These are phyloP conservation scores for Lepidium aucheri DNA, from an alignment of 345 rosid species.

Conservation along the genomic window DNA sequence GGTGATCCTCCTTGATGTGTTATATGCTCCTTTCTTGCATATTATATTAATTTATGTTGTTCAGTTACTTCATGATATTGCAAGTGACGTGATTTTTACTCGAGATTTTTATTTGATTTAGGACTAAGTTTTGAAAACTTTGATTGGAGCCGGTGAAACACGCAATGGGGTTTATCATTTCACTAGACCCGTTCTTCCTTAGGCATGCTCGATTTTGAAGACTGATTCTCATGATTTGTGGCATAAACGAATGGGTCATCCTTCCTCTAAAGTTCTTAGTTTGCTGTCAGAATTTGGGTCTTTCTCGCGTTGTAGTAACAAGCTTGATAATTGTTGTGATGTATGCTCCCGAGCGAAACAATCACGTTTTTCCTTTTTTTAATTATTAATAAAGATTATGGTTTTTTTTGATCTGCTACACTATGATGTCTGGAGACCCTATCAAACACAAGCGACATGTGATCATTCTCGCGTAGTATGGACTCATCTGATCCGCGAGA, in stretches of 20 bases:
- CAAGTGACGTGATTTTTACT: background rate
- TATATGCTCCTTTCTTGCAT: background rate
- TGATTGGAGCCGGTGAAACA: background rate
- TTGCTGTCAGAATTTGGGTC: background rate
- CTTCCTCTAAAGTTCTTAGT: background rate
- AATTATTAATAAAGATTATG: background rate
- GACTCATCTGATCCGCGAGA: no score
- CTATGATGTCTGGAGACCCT: no score
- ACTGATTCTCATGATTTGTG: background rate
- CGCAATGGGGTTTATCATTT: background rate
- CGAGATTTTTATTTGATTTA: background rate
- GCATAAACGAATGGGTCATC: background rate
- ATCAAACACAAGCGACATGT: no score
- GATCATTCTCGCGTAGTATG: no score
- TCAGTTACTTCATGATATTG: background rate
- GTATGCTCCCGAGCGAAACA: background rate
- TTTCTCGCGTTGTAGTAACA: background rate
- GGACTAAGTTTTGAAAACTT: no score
- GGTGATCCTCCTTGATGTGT: background rate
- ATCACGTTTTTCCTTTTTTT: background rate
- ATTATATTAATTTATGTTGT: background rate
- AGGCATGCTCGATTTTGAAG: background rate
- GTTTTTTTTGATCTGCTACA: background rate
- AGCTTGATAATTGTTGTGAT: background rate
- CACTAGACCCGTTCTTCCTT: background rate